These are phyloP conservation scores for Climacium dendroides DNA, from an alignment of 225 moss, liverwort and hornwort genomes.

Conservation along the genomic window DNA sequence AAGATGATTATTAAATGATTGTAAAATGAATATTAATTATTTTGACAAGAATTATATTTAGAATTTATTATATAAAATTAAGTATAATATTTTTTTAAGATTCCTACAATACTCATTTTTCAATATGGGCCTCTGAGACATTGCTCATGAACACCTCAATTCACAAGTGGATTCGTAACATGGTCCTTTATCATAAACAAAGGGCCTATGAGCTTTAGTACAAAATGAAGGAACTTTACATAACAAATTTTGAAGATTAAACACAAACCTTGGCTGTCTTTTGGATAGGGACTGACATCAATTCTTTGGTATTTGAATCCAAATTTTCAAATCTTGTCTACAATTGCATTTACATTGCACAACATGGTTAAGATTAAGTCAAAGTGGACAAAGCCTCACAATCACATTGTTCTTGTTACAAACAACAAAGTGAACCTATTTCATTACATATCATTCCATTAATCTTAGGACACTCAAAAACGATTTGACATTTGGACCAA, in stretches of 20 bases:
- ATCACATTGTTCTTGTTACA: no score
- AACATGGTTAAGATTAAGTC: no score
- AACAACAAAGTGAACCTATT: neutral
- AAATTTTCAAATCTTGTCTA: no score
- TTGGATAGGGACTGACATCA: no score
- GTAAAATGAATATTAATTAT: neutral
- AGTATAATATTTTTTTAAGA: neutral
- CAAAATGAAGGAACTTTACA: neutral
- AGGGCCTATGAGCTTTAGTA: rapidly evolving
- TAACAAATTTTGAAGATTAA: neutral
- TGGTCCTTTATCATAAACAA: neutral
- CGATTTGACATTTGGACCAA: neutral
- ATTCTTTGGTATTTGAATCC: no score
- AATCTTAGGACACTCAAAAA: neutral
- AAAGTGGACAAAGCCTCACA: no score
- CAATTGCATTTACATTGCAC: no score
- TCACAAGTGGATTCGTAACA: rapidly evolving
- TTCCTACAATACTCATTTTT: neutral
- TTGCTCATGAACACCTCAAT: neutral
- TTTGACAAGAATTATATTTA: neutral
- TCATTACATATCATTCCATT: neutral
- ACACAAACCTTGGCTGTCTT: neutral
- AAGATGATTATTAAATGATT: neutral
- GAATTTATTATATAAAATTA: neutral
- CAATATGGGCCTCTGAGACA: neutral